Percentiles rank a stretch among this genome's conserved stretches.
These are phyloP conservation scores for Gymnopus androsaceus DNA, from an alignment of 1,284 basidiomycete species.

Conservation along the genomic window DNA sequence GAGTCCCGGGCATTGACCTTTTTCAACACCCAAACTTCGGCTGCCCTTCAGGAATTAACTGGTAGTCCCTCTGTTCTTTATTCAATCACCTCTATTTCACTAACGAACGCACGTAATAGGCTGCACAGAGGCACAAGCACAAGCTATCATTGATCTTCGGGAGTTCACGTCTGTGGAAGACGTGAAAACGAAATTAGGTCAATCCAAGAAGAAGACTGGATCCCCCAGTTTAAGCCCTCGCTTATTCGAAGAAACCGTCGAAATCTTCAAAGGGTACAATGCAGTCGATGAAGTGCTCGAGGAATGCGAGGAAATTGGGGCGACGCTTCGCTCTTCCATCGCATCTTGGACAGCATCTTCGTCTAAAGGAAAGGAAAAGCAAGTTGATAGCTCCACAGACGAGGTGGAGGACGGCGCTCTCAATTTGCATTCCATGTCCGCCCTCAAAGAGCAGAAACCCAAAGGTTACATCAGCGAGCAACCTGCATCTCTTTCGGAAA, in stretches of 20 bases:
- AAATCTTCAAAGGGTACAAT: constrained; percentile 88
- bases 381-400: constrained; percentile 32
- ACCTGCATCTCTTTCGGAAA: constrained; percentile 70
- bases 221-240: constrained; percentile 83
- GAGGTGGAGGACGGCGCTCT: constrained; percentile 64
- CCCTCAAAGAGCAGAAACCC: constrained; percentile 46
- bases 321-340: constrained; percentile 67
- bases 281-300: constrained; percentile 89
- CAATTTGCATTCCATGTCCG: constrained; percentile 50
- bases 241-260: constrained; percentile 88
- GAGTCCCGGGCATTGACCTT: constrained; percentile 72
- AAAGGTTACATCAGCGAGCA: constrained; percentile 76
- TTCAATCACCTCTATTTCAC: constrained; percentile 16
- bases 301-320: constrained; percentile 86
- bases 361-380: constrained; percentile 44
- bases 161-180: constrained; percentile 84
- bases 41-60: constrained; percentile 85
- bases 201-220: constrained; percentile 80
- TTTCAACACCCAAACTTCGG: constrained; percentile 78
- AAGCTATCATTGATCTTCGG: constrained; percentile 76
- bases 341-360: constrained; percentile 69
- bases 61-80: constrained; percentile 64
- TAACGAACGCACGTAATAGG: constrained; percentile 48
- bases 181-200: constrained; percentile 75
- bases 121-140: constrained; percentile 82